Conservation (phyloP, 2,329 filamentous ascomycete species). For the Cercospora nicotianae region DNA sequence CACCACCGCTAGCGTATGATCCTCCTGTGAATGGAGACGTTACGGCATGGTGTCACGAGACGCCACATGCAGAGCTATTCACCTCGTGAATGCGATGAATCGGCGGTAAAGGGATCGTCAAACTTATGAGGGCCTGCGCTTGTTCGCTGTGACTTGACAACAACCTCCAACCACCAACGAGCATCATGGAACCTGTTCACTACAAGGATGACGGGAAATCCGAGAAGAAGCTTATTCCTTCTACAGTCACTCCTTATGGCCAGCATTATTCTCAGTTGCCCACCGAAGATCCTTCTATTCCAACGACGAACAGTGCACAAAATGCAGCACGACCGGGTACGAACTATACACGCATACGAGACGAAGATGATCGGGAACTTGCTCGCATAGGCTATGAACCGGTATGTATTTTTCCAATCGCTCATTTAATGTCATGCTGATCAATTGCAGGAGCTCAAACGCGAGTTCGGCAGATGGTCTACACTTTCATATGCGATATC, state of each 20-base stretch:
- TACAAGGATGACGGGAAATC: slow-evolving; percentile 1
- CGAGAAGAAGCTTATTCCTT: slow-evolving; percentile 16
- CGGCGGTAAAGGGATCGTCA: slow-evolving; percentile 19
- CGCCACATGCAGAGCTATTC: slow-evolving; percentile 1
- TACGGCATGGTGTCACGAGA: slow-evolving; percentile 11
- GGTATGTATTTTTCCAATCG: slow-evolving; percentile 42
- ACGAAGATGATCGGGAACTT: slow-evolving; percentile 61
- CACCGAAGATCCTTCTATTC: neutral
- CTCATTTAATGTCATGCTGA: neutral
- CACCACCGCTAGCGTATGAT: slow-evolving; percentile 1
- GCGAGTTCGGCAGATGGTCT: slow-evolving; percentile 67
- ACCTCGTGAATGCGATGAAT: slow-evolving; percentile 10
- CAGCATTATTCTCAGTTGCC: neutral
- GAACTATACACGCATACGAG: slow-evolving; percentile 22
- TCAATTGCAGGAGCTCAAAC: slow-evolving; percentile 54
- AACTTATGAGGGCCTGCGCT: neutral
- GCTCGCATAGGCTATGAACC: slow-evolving; percentile 64
- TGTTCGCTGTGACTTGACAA: slow-evolving; percentile 2
- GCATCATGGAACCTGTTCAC: slow-evolving; percentile 21
- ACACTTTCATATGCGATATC: slow-evolving; percentile 67
- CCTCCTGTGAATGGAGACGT: neutral
- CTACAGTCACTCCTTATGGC: slow-evolving; percentile 6
- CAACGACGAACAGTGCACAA: neutral
- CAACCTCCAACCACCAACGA: slow-evolving; percentile 2
- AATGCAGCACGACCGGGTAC: neutral